Evolutionary conservation across 177 flowering plant species (phyloP).

Genomic region (Telopea speciosissima): DNA sequence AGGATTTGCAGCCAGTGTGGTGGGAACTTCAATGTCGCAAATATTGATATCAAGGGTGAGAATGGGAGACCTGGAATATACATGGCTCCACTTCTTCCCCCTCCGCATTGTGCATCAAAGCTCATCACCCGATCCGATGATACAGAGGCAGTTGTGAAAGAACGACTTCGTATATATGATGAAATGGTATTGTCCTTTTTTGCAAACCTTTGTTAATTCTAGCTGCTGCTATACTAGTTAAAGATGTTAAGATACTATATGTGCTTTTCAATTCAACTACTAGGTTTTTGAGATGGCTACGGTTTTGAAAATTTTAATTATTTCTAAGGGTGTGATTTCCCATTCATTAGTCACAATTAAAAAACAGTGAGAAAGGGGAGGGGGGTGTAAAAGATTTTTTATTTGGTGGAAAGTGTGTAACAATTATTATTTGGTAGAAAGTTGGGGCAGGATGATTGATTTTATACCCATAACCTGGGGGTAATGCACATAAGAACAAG

Average conservation of each 20-base stretch:
- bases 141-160: conserved; percentile 75
- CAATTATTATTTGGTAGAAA: too few species aligned
- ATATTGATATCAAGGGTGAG: conserved; percentile 65
- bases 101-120: conserved; percentile 73
- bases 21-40: conserved; percentile 68
- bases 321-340: too few species aligned
- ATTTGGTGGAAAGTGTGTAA: too few species aligned
- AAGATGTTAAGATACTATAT: neutral
- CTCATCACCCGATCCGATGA: conserved; percentile 89
- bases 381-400: too few species aligned
- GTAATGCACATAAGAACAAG: too few species aligned
- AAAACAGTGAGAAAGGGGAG: too few species aligned
- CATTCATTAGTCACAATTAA: too few species aligned
- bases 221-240: neutral
- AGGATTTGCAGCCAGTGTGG: conserved; percentile 90
- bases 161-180: conserved; percentile 66
- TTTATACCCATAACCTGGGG: too few species aligned
- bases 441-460: too few species aligned
- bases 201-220: neutral
- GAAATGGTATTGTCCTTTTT: conserved; percentile 53
- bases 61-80: conserved; percentile 67
- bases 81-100: conserved; percentile 93
- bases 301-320: too few species aligned
- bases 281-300: too few species aligned
- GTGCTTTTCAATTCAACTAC: neutral